Percentiles rank a stretch among this genome's conserved stretches.
phyloP scores from a whole-genome alignment of 2,329 filamentous ascomycete species.

The Pseudocercospora crystallina region DNA sequence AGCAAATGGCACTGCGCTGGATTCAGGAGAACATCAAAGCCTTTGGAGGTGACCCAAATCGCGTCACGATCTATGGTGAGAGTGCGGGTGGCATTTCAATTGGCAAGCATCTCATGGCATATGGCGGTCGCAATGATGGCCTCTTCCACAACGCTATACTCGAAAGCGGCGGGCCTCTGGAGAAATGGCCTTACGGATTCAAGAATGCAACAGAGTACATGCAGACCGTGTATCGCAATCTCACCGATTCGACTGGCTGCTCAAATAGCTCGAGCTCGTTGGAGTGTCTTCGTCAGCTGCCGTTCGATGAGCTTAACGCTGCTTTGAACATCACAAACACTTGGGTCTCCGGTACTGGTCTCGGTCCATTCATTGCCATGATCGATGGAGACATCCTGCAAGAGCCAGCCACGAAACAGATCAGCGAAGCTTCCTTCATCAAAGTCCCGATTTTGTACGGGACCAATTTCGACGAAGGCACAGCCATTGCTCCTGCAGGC shows the following conservation, averaged over 20 bases:
- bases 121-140: slow-evolving; percentile 29
- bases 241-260: slow-evolving; percentile 1
- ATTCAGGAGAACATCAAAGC: slow-evolving; percentile 57
- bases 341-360: background rate
- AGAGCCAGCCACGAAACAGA: background rate
- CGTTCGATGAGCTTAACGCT: background rate
- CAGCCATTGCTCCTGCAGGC: slow-evolving; percentile 42
- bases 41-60: slow-evolving; percentile 59
- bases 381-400: background rate
- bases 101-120: slow-evolving; percentile 42
- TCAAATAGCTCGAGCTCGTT: background rate
- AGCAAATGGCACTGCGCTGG: slow-evolving; percentile 61
- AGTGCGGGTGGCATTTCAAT: slow-evolving; percentile 7
- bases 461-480: slow-evolving; percentile 53
- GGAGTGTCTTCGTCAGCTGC: background rate
- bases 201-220: slow-evolving; percentile 1
- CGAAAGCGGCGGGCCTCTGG: slow-evolving; percentile 48
- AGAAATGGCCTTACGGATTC: slow-evolving; percentile 9
- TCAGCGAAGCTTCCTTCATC: slow-evolving; percentile 41
- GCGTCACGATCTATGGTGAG: slow-evolving; percentile 40
- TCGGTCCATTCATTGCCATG: background rate
- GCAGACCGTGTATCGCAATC: background rate
- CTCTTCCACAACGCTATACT: slow-evolving; percentile 48
- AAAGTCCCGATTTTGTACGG: slow-evolving; percentile 49
- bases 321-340: slow-evolving; percentile 1